Base-by-base conservation (phyloP, 805 yeast species). In the Metschnikowia lochheadii region DNA sequence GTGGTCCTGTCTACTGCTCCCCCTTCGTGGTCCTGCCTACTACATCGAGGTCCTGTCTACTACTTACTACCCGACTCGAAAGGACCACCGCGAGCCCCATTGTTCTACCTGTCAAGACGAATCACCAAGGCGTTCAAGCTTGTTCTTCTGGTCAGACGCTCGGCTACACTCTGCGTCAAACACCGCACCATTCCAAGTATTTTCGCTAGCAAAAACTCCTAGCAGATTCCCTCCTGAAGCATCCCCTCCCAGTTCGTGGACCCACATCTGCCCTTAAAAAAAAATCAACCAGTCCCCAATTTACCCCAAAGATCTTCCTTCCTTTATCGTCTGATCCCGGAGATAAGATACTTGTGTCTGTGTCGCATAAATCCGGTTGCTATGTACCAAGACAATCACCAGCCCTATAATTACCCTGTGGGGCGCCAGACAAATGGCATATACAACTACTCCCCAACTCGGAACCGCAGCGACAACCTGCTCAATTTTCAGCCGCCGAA, bases 401-500 rank as follows among this genome's bases (percentile, higher is more conserved):
- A 40, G 14, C 45, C 50, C n/a, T 40, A 29, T n/a, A 23, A 42
- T 31, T 50, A 51, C 40, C 52, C 46, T 8, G 23, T 26, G 35
- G 41, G 49, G 32, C 49, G 50, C 23, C 57, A 54, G 38, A 47
- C 51, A 14, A 39, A 49, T n/a, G 59, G 56, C 3, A 44, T 44
- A 23, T 49, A 57, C 54, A 52, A 56, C 49, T 57, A 54, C 46
- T 45, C 53, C 13, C 41, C 40, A 23, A 34, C 49, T 15, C 18
- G 53, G 26, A 40, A 41, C 40, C 39, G 50, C 35, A 55, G 58
- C 51, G 42, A 43, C 15, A 46, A 41, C 13, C 60, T 56, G 60
- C 40, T 56, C 11, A 45, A 44, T 8, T 56, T 56, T 35, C 50
- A 55, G 36, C 57, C 49, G n/a, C 59, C 60, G 3, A 44, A 44